Evolutionary conservation across 179 eudicot species (phyloP), one percentile per base, ranked within the genome.

Genomic region (Monotropa hypopitys): DNA sequence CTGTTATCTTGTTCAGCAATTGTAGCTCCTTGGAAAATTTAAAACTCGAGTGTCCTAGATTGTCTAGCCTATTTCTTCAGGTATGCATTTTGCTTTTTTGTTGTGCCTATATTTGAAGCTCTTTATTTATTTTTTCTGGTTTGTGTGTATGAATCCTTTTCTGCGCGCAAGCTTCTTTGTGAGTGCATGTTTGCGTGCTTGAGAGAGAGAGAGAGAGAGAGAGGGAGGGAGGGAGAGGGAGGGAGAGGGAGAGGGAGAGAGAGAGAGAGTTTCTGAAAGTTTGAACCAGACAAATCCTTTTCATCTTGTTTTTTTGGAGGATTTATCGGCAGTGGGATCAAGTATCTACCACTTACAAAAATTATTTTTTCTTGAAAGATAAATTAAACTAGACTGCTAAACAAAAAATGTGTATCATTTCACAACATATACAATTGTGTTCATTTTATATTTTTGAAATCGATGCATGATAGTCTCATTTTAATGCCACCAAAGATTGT

Each of bases 21-120:
- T 92, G 97, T 77, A 84, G 70, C 86, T 88, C 93, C 8, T 84
- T 94, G 91, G 98, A 92, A 82, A 80, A 77, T 51, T 70, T 94
- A 76, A 92, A 90, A 87, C 90, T 94, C 51, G 85, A 88, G 26
- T 94, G 98, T 81, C 97, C 98, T 42, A 89, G 85, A 79, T 74
- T 94, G 83, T 82, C 91, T 35, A 94, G 89, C 87, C 88, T 94
- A 38, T 89, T 87, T 81, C 97, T 94, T 76, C 97, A 91, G 94
- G 98, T 94, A 83, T 76, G 77, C 57, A 71, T 53, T 69, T 53
- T 71, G 47, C 70, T 4, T 20, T 32, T 72, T 23, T 33, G 68
- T 80, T 77, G 57, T n/a, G 11, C 77, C 11, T 51, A 5, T 7
- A 21, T 2, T 62, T 5, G 12, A 56, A 71, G 21, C 46, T 43